Conservation (phyloP, 164 flowering plant genomes). For the Pachysandra terminalis region DNA sequence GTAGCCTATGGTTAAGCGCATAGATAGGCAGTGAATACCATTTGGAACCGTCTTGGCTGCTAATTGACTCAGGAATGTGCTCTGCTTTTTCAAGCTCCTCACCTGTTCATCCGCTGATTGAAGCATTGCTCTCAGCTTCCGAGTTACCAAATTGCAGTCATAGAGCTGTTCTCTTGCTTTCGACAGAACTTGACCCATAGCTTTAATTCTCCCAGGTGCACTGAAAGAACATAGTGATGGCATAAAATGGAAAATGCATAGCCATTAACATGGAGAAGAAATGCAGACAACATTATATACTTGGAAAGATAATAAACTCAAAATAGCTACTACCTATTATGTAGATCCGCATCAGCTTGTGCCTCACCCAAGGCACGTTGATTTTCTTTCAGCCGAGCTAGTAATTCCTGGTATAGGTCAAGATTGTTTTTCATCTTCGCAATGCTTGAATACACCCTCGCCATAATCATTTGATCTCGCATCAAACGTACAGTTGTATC, state of each 20-base stretch:
- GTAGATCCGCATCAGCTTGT: constrained; percentile 72
- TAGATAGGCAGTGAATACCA: constrained; percentile 91
- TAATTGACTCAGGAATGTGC: constrained; percentile 93
- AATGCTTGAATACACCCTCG: constrained; percentile 81
- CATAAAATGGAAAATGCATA: constrained; percentile 1
- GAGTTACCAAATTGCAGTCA: constrained; percentile 90
- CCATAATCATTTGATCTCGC: constrained; percentile 96
- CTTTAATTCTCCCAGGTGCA: constrained; percentile 75
- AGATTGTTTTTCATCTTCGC: constrained; percentile 75
- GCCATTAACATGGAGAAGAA: constrained; percentile 3
- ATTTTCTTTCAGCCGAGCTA: constrained; percentile 75
- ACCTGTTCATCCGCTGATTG: constrained; percentile 98
- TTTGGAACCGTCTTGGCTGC: constrained; percentile 97
- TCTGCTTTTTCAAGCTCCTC: constrained; percentile 93
- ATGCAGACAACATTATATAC: constrained; percentile 1
- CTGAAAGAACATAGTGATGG: constrained; percentile 32
- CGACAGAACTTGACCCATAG: constrained; percentile 90
- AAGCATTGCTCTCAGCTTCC: constrained; percentile 94
- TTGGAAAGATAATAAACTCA: neutral
- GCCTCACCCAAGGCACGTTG: constrained; percentile 89
- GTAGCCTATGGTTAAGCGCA: constrained; percentile 93
- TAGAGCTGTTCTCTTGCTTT: constrained; percentile 79
- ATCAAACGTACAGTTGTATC: constrained; percentile 89
- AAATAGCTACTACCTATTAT: constrained; percentile 48
- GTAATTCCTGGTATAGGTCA: constrained; percentile 58